A percentile compares a stretch with the other conserved stretches of the same genome.
Conservation (phyloP, 1,284 basidiomycete species). For the Rhodotorula sp. region DNA sequence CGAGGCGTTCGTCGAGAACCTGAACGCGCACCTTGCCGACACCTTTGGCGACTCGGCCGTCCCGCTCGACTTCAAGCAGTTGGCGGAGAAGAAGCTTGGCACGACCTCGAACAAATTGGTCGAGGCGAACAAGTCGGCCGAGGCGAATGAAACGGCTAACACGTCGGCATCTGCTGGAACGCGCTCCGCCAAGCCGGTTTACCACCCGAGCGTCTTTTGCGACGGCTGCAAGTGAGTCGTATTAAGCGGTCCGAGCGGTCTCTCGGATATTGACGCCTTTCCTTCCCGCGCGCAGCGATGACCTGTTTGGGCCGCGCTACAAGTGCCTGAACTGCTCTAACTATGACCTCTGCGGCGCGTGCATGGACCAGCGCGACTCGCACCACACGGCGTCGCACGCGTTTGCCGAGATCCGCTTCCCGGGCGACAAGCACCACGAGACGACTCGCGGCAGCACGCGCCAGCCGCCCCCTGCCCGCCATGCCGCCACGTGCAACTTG, state of each 20-base stretch:
- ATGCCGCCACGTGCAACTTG: constrained; percentile 45
- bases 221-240: constrained; percentile 26
- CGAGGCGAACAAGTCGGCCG: background rate
- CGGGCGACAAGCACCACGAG: constrained; percentile 4
- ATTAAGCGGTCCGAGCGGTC: background rate
- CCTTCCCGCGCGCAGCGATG: constrained; percentile 38
- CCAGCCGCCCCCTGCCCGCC: constrained; percentile 1
- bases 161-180: too few relatives aligned
- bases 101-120: background rate
- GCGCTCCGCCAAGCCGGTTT: background rate
- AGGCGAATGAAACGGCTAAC: background rate
- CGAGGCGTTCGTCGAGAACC: constrained; percentile 60
- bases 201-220: constrained; percentile 32
- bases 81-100: background rate
- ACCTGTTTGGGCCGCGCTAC: constrained; percentile 43
- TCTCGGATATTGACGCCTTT: background rate
- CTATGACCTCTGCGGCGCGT: constrained; percentile 64
- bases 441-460: background rate
- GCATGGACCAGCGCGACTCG: constrained; percentile 17
- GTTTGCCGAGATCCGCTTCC: constrained; percentile 26
- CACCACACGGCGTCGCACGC: constrained; percentile 25
- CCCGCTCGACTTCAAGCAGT: constrained; percentile 20
- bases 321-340: constrained; percentile 47
- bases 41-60: constrained; percentile 53
- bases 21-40: constrained; percentile 56